Evolutionary conservation across 2,329 filamentous ascomycete genomes (phyloP).

Genomic region (Graphilbum sp.): DNA sequence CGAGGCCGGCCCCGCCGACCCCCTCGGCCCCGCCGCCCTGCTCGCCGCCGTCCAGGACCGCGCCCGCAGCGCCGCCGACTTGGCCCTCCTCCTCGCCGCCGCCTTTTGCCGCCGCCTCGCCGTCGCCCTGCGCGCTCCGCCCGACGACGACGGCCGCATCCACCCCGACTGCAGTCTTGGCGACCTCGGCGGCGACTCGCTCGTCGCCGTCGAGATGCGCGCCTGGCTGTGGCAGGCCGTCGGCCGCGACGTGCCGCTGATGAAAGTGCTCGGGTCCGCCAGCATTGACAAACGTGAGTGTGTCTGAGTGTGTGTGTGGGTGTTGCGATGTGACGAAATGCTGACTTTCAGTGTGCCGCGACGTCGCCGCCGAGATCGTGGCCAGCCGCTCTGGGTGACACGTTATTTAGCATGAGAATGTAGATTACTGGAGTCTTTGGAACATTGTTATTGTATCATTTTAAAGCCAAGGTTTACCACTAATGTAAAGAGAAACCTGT

Average conservation of each 20-base stretch:
- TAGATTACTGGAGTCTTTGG: too few relatives aligned
- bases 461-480: too few relatives aligned
- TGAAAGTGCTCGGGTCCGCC: slow-evolving; percentile 24
- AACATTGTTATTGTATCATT: too few relatives aligned
- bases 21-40: neutral
- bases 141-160: slow-evolving; percentile 15
- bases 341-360: too few relatives aligned
- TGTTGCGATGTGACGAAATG: too few relatives aligned
- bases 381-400: too few relatives aligned
- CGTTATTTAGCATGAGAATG: too few relatives aligned
- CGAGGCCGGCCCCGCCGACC: too few relatives aligned
- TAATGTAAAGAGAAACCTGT: too few relatives aligned
- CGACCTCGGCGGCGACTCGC: slow-evolving; percentile 24
- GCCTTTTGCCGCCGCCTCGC: slow-evolving; percentile 15
- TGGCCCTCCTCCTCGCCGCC: slow-evolving; percentile 11
- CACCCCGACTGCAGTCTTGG: slow-evolving; percentile 16
- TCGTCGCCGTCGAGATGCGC: slow-evolving; percentile 24
- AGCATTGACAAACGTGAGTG: slow-evolving; percentile 13
- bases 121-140: slow-evolving; percentile 15
- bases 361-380: too few relatives aligned
- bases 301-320: neutral
- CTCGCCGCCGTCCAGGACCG: too few relatives aligned
- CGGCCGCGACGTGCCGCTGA: slow-evolving; percentile 25
- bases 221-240: slow-evolving; percentile 28
- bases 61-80: slow-evolving; percentile 8